A percentile compares a stretch with the other conserved stretches of the same genome.
These are phyloP conservation scores for Leccinum griseonigrum DNA, from an alignment of 1,284 basidiomycete species.

Conservation along the genomic window DNA sequence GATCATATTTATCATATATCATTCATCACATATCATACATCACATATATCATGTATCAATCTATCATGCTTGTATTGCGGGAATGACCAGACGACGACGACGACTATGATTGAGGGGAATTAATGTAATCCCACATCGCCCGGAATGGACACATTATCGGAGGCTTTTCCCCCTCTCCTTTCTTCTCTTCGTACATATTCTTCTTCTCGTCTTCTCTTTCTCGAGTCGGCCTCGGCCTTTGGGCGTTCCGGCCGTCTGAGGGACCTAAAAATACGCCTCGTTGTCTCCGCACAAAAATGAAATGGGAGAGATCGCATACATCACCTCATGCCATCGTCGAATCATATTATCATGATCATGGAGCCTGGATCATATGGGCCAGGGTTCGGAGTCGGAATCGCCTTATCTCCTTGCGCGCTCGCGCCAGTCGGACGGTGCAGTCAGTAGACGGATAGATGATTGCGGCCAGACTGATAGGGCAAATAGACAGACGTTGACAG, in stretches of 20 bases:
- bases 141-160: conserved; percentile 6
- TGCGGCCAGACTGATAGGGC: neutral
- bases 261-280: neutral
- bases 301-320: neutral
- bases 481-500: neutral
- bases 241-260: neutral
- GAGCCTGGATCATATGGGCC: neutral
- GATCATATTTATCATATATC: neutral
- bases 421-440: neutral
- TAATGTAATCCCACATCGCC: neutral
- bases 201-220: neutral
- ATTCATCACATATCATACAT: neutral
- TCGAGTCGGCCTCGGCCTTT: neutral
- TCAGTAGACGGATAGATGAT: neutral
- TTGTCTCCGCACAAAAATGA: conserved; percentile 12
- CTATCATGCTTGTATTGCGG: neutral
- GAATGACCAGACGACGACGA: neutral
- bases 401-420: conserved; percentile 10
- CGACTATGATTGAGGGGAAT: neutral
- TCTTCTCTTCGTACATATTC: neutral
- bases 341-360: neutral
- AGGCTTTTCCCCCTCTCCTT: neutral
- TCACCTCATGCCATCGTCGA: neutral
- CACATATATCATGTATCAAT: neutral
- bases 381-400: neutral